phyloP scores from a whole-genome alignment of 306 rosid species.

The Quercus glauca region DNA sequence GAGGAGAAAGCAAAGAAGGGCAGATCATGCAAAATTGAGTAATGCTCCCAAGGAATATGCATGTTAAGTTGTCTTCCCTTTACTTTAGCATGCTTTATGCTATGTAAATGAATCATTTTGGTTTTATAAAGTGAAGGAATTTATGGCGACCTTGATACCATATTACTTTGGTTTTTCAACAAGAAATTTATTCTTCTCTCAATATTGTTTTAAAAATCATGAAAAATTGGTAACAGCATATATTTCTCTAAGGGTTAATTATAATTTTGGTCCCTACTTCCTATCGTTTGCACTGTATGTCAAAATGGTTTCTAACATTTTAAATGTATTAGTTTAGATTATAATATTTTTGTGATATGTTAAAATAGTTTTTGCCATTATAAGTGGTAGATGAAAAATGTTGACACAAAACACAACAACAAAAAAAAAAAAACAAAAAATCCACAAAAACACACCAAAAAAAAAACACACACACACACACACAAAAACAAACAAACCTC shows the following conservation, averaged over 20 bases:
- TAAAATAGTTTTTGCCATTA: no score
- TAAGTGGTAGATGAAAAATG: no score
- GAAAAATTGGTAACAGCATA: neutral
- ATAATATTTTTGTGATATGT: no score
- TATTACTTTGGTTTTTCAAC: neutral
- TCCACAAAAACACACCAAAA: no score
- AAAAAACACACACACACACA: no score
- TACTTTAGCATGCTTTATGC: neutral
- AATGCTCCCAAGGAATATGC: neutral
- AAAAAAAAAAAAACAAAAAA: no score
- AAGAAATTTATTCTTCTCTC: neutral
- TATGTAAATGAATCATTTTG: neutral
- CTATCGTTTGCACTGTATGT: no score
- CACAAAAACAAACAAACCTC: no score
- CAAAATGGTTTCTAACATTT: no score
- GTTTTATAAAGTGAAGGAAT: neutral
- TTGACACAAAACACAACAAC: no score
- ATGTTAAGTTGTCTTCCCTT: neutral
- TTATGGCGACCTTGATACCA: neutral
- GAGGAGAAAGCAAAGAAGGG: constrained; percentile 37
- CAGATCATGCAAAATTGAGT: constrained; percentile 41
- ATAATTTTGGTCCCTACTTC: no score
- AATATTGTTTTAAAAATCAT: neutral
- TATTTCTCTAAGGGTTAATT: neutral
- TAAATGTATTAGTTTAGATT: no score